These are phyloP conservation scores for Talaromyces sp. DNA, from an alignment of 2,329 filamentous ascomycete genomes.

Conservation along the genomic window DNA sequence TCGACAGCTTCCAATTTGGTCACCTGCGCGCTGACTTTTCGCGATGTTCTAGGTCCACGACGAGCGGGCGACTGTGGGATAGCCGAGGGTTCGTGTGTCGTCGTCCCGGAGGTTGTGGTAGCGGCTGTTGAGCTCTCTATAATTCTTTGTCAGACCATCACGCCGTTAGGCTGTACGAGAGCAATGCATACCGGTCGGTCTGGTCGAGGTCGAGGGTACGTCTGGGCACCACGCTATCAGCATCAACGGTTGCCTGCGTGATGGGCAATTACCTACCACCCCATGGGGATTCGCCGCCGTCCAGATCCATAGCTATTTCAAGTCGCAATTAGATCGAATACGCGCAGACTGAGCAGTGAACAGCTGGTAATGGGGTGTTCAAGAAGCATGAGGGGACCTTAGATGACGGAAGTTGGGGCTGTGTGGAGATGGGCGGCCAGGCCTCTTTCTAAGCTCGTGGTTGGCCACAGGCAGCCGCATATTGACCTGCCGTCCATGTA, in stretches of 20 bases:
- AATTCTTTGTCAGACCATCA: conserved; percentile 14
- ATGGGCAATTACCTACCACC: conserved; percentile 39
- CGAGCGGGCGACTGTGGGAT: conserved; percentile 47
- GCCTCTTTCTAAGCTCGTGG: conserved; percentile 9
- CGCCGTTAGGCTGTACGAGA: neutral
- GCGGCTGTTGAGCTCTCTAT: conserved; percentile 22
- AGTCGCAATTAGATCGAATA: neutral
- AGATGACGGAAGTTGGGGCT: conserved; percentile 18
- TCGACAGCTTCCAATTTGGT: conserved; percentile 62
- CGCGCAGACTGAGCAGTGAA: conserved; percentile 1
- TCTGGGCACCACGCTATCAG: conserved; percentile 31
- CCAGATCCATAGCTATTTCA: conserved; percentile 36
- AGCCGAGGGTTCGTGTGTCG: conserved; percentile 37
- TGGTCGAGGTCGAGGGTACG: conserved; percentile 40
- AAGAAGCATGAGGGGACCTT: conserved; percentile 14
- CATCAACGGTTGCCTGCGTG: neutral
- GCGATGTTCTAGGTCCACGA: conserved; percentile 51
- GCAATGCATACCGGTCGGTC: conserved; percentile 30
- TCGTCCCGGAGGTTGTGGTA: conserved; percentile 29
- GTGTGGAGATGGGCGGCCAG: conserved; percentile 7
- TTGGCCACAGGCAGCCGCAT: conserved; percentile 14
- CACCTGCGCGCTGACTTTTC: conserved; percentile 58
- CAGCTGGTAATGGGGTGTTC: neutral
- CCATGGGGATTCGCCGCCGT: conserved; percentile 48
- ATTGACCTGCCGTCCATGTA: neutral